Evolutionary conservation across 441 rosid genomes (phyloP).

Genomic region (Gossypium lobatum): DNA sequence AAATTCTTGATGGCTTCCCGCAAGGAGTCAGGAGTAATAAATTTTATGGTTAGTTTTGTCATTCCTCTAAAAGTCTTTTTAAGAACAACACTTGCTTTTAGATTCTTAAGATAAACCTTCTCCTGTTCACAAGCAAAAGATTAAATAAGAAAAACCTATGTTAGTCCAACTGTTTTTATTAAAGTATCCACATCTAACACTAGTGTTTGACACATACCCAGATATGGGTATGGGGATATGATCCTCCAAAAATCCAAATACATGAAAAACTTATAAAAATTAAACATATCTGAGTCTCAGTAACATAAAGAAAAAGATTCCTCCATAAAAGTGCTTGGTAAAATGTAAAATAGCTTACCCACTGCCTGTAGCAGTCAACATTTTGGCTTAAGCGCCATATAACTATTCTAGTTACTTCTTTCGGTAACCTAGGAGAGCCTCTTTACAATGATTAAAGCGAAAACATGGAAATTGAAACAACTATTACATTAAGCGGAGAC

Average conservation of each 20-base stretch:
- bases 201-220: not conserved
- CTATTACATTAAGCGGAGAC: not conserved
- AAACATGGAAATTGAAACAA: slow-evolving; percentile 1
- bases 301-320: not conserved
- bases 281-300: not conserved
- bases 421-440: too few relatives aligned
- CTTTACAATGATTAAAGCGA: too few relatives aligned
- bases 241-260: not conserved
- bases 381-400: slow-evolving; percentile 68
- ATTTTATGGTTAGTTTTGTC: slow-evolving; percentile 50
- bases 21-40: slow-evolving; percentile 42
- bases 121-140: slow-evolving; percentile 37
- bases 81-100: slow-evolving; percentile 60
- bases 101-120: slow-evolving; percentile 56
- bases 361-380: slow-evolving; percentile 70
- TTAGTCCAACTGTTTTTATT: not conserved
- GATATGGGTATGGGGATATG: not conserved
- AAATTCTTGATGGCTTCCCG: slow-evolving; percentile 50
- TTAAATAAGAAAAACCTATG: not conserved
- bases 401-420: too few relatives aligned
- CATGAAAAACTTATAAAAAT: not conserved
- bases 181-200: not conserved
- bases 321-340: not conserved
- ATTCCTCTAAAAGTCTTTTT: slow-evolving; percentile 51
- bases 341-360: slow-evolving; percentile 48